Evolutionary conservation across 2,329 filamentous ascomycete species (phyloP).

Genomic region (Paraphoma chrysanthemicola): DNA sequence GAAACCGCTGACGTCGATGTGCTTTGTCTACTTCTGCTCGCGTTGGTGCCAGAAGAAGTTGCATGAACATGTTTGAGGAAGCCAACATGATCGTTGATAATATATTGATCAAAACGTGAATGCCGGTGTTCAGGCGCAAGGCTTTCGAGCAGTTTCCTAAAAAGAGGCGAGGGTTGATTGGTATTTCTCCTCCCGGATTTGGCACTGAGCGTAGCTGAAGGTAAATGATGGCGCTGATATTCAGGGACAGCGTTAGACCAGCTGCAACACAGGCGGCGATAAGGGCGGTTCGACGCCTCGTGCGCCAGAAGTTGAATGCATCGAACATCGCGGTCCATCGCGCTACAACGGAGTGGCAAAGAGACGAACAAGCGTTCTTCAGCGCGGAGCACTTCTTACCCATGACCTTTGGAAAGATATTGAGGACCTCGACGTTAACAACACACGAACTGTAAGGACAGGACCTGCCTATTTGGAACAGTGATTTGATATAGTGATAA

Average conservation of each 20-base stretch:
- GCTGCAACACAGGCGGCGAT: not conserved
- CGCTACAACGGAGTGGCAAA: too few relatives aligned
- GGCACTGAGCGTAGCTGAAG: not conserved
- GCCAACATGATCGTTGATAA: not conserved
- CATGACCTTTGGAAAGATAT: too few relatives aligned
- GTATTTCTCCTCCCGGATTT: not conserved
- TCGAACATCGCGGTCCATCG: not conserved
- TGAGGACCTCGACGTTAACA: too few relatives aligned
- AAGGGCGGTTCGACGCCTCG: not conserved
- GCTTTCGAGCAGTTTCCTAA: not conserved
- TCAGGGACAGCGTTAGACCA: not conserved
- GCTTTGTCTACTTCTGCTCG: not conserved
- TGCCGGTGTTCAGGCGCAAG: not conserved
- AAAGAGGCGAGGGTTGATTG: not conserved
- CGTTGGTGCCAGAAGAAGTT: not conserved
- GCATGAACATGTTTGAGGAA: constrained; percentile 1
- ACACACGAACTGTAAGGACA: too few relatives aligned
- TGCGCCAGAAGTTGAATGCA: not conserved
- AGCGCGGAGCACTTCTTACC: too few relatives aligned
- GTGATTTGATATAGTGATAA: not conserved
- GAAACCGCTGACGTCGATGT: not conserved
- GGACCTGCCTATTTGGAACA: too few relatives aligned
- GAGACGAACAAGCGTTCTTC: too few relatives aligned
- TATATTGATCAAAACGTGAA: not conserved
- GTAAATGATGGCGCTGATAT: not conserved